Conservation (phyloP, 805 yeast genomes). For the Metschnikowia sp. region DNA sequence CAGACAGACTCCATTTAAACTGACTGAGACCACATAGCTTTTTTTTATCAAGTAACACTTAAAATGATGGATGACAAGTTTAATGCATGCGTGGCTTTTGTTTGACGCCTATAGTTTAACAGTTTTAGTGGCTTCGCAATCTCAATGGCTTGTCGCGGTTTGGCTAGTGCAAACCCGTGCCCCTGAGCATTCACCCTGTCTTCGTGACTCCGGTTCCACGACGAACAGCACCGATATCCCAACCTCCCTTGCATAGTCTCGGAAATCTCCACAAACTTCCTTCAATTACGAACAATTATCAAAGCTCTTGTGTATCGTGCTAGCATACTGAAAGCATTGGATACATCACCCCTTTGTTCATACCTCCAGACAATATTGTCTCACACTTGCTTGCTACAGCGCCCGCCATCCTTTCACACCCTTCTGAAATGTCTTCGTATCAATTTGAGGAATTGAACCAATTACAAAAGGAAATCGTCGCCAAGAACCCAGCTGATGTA, state of each 20-base stretch:
- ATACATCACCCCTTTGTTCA: neutral
- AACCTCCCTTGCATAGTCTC: neutral
- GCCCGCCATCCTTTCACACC: neutral
- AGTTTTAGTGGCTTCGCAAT: too few species aligned
- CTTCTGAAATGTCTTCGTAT: constrained; percentile 12
- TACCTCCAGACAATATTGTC: too few species aligned
- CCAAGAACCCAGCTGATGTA: constrained; percentile 61
- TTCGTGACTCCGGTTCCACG: neutral
- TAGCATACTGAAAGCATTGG: neutral
- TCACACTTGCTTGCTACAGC: constrained; percentile 7
- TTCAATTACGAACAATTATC: neutral
- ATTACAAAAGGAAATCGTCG: constrained; percentile 52
- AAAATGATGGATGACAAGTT: too few species aligned
- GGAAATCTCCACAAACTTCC: neutral
- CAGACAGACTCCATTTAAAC: too few species aligned
- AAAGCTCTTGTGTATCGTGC: neutral
- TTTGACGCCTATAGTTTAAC: too few species aligned
- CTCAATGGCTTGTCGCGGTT: neutral
- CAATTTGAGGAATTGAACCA: constrained; percentile 53
- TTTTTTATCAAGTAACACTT: too few species aligned
- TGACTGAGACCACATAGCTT: too few species aligned
- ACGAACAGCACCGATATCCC: too few species aligned
- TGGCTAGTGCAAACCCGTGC: constrained; percentile 9
- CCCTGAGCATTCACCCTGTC: neutral
- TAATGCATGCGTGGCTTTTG: too few species aligned